A percentile compares a stretch with the other conserved stretches of the same genome.
These are phyloP conservation scores for Eutrema yunnanense DNA, from an alignment of 345 rosid genomes.

Conservation along the genomic window DNA sequence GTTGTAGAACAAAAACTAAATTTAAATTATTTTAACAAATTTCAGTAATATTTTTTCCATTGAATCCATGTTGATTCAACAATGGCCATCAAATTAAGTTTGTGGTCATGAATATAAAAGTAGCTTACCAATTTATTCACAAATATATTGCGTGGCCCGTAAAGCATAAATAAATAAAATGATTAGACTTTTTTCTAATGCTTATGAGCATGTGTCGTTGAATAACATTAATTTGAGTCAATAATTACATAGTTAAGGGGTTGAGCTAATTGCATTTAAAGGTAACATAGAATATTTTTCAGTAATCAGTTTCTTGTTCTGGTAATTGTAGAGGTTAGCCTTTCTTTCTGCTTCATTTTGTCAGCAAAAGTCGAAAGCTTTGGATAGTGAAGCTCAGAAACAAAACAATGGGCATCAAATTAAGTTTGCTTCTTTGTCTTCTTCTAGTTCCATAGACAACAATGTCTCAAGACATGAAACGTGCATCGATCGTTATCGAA, in stretches of 20 bases:
- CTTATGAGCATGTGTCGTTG: not conserved
- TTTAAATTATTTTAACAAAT: too few relatives aligned
- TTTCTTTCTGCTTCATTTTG: not conserved
- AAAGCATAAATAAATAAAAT: not conserved
- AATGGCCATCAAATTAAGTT: too few relatives aligned
- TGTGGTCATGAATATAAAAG: not conserved
- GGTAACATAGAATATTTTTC: not conserved
- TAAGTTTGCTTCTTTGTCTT: constrained; percentile 26
- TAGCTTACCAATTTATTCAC: constrained; percentile 13
- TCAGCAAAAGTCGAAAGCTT: constrained; percentile 4
- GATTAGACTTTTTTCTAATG: not conserved
- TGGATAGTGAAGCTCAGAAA: constrained; percentile 13
- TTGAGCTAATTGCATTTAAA: not conserved
- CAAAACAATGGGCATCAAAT: constrained; percentile 38
- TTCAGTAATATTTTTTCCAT: too few relatives aligned
- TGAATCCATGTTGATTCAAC: too few relatives aligned
- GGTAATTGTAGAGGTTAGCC: not conserved
- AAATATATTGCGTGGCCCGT: not conserved
- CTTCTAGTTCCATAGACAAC: constrained; percentile 28
- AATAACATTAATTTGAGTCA: not conserved
- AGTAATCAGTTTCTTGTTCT: not conserved
- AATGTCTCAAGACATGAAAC: constrained; percentile 40
- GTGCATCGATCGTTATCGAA: constrained; percentile 43
- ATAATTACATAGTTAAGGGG: not conserved
- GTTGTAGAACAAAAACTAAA: too few relatives aligned